Evolutionary conservation across 202 grass and related monocot species (phyloP).

Genomic region (Panicum virgatum): DNA sequence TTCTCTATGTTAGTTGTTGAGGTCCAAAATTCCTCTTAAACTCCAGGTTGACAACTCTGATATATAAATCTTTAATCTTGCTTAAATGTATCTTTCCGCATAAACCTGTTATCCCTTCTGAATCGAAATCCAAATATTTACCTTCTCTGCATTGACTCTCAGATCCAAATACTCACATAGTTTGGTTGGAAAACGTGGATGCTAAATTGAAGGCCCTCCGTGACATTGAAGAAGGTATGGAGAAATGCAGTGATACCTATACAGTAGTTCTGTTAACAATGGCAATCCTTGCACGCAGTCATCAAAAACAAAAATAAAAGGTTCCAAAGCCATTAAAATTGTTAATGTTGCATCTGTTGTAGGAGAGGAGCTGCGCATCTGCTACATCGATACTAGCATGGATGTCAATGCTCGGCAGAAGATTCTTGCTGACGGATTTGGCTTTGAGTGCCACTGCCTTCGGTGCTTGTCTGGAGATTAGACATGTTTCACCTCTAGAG

Average conservation of each 20-base stretch:
- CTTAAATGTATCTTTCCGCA: background rate
- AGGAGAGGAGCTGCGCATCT: conserved; percentile 87
- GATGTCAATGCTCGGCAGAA: conserved; percentile 64
- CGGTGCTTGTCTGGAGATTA: conserved; percentile 70
- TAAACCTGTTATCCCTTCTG: background rate
- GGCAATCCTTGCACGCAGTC: background rate
- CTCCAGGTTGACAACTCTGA: background rate
- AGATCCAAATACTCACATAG: conserved; percentile 91
- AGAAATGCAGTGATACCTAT: background rate
- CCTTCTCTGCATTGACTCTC: conserved; percentile 30
- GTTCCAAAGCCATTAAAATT: background rate
- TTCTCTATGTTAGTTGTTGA: background rate
- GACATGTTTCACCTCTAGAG: no score
- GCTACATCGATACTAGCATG: conserved; percentile 95
- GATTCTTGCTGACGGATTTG: conserved; percentile 83
- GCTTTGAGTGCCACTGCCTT: conserved; percentile 66
- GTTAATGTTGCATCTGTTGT: conserved; percentile 18
- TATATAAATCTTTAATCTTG: no score
- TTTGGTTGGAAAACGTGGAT: conserved; percentile 69
- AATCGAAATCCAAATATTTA: conserved; percentile 47
- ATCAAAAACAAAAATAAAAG: background rate
- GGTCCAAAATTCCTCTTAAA: background rate
- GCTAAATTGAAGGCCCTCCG: conserved; percentile 73
- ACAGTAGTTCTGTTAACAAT: background rate
- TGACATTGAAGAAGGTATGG: conserved; percentile 69